Percentiles rank a stretch among this genome's conserved stretches.
These are phyloP conservation scores for Pyrus bretschneideri DNA, from an alignment of 306 rosid species.

Conservation along the genomic window DNA sequence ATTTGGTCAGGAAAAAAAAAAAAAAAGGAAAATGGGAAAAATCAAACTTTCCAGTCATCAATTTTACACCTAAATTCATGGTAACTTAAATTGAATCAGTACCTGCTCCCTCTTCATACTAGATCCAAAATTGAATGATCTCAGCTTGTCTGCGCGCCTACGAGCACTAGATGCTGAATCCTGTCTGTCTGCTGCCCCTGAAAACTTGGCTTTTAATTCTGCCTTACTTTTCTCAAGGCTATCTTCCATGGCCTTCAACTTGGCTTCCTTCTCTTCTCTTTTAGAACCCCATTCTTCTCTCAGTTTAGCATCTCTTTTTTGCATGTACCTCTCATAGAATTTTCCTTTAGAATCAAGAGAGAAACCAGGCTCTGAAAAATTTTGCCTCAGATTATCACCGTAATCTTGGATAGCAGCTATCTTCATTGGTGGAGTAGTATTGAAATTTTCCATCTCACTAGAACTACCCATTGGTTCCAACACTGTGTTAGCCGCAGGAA, in stretches of 20 bases:
- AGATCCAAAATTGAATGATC: constrained; percentile 53
- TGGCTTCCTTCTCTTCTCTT: constrained; percentile 89
- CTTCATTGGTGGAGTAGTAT: constrained; percentile 31
- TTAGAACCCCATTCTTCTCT: constrained; percentile 79
- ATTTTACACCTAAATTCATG: constrained; percentile 15
- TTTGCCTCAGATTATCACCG: constrained; percentile 46
- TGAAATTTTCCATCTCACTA: constrained; percentile 24
- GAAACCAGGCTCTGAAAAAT: constrained; percentile 45
- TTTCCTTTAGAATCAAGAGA: constrained; percentile 81
- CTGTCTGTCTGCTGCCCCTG: constrained; percentile 50
- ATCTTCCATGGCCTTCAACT: constrained; percentile 91
- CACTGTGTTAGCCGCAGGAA: constrained; percentile 29
- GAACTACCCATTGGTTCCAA: constrained; percentile 40
- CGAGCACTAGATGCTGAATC: constrained; percentile 49
- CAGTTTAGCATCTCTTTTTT: constrained; percentile 90
- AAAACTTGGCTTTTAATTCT: constrained; percentile 80
- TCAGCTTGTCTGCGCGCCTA: constrained; percentile 61
- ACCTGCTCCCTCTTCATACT: constrained; percentile 75
- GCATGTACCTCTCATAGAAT: constrained; percentile 77
- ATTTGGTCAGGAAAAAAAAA: background rate
- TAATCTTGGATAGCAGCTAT: constrained; percentile 34
- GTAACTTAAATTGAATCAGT: constrained; percentile 21
- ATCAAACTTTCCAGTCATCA: constrained; percentile 7
- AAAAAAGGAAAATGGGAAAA: constrained; percentile 1
- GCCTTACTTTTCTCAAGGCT: constrained; percentile 77